Evolutionary conservation across 2,329 filamentous ascomycete genomes (phyloP).

Genomic region (Exophiala viscosa): DNA sequence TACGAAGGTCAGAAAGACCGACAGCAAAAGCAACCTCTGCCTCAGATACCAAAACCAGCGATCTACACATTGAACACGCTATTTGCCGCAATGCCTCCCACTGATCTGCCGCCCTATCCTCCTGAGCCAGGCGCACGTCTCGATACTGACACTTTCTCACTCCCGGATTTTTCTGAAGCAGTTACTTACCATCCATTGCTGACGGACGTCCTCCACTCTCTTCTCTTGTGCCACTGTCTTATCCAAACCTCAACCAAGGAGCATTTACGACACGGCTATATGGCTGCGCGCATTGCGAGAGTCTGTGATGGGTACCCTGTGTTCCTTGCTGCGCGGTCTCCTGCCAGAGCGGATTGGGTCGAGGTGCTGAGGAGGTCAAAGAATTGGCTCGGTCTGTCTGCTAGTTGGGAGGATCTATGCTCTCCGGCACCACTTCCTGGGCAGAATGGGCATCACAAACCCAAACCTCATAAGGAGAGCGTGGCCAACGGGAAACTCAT

Average conservation of each 20-base stretch:
- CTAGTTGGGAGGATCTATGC: constrained; percentile 70
- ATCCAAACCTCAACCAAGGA: constrained; percentile 75
- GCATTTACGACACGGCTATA: constrained; percentile 73
- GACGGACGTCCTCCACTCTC: constrained; percentile 70
- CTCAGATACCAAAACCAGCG: constrained; percentile 31
- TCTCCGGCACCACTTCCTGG: constrained; percentile 54
- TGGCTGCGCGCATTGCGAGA: constrained; percentile 70
- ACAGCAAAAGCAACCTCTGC: neutral
- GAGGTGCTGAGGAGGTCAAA: constrained; percentile 65
- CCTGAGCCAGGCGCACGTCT: constrained; percentile 36
- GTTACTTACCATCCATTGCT: constrained; percentile 79
- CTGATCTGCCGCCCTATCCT: constrained; percentile 66
- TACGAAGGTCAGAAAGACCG: constrained; percentile 14
- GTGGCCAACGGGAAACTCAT: constrained; percentile 27
- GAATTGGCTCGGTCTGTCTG: constrained; percentile 65
- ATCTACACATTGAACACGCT: constrained; percentile 60
- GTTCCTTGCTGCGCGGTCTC: constrained; percentile 68
- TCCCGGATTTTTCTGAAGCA: constrained; percentile 54
- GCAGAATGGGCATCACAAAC: neutral
- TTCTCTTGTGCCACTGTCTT: constrained; percentile 75
- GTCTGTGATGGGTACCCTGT: constrained; percentile 76
- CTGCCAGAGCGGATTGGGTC: constrained; percentile 74
- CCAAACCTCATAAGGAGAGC: constrained; percentile 36
- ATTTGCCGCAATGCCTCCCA: constrained; percentile 65
- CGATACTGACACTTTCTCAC: constrained; percentile 32